Conservation (phyloP, 352 stramenopile genomes). For the Phytophthora litchii region DNA sequence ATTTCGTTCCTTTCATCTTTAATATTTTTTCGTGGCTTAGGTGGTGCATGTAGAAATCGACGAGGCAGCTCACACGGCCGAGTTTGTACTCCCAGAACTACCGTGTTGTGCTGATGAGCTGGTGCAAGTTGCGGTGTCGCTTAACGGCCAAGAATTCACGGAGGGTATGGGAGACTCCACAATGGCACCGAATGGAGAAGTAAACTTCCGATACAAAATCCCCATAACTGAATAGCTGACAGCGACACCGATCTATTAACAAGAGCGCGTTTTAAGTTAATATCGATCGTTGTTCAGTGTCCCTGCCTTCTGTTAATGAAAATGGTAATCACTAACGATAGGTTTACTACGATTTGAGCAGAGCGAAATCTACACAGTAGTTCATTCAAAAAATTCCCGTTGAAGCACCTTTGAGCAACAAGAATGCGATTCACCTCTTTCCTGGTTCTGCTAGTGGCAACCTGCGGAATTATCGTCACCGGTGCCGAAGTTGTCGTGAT, state of each 20-base stretch:
- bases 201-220: constrained; percentile 31
- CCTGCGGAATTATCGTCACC: background rate
- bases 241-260: too few relatives aligned
- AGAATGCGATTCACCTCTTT: background rate
- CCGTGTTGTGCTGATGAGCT: constrained; percentile 16
- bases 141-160: constrained; percentile 47
- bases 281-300: too few relatives aligned
- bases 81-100: constrained; percentile 37
- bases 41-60: constrained; percentile 35
- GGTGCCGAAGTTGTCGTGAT: background rate
- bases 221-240: background rate
- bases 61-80: constrained; percentile 22
- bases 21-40: constrained; percentile 14
- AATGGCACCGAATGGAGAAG: background rate
- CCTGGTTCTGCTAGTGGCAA: background rate
- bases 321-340: background rate
- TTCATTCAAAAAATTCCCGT: background rate
- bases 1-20: constrained; percentile 1
- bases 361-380: background rate
- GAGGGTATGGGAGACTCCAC: background rate
- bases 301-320: background rate
- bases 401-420: too few relatives aligned
- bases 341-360: background rate
- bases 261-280: too few relatives aligned
- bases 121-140: constrained; percentile 34